Percentiles rank a stretch among this genome's conserved stretches.
Conservation (phyloP, 1,139 yeast genomes). For the Scheffersomyces parashehatae region DNA sequence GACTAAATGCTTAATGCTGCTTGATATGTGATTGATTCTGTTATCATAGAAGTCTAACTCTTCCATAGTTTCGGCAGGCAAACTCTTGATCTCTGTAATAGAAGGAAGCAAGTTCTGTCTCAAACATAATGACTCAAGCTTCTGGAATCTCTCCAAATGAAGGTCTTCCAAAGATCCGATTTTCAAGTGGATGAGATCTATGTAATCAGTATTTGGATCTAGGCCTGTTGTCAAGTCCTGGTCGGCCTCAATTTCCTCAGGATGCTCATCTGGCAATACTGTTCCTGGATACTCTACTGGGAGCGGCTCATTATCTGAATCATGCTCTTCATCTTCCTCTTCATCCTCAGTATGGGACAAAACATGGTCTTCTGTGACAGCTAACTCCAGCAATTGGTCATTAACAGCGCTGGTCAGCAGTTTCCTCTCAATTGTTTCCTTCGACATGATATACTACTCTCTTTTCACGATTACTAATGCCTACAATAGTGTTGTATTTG, state of each 20-base stretch:
- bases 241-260: constrained; percentile 46
- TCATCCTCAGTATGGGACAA: constrained; percentile 17
- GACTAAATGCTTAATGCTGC: constrained; percentile 59
- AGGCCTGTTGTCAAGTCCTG: constrained; percentile 63
- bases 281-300: constrained; percentile 48
- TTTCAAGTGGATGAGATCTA: constrained; percentile 81
- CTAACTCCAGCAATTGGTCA: constrained; percentile 1
- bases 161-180: constrained; percentile 68
- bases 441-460: neutral
- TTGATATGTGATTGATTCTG: constrained; percentile 81
- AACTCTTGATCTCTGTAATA: constrained; percentile 65
- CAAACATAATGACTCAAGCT: constrained; percentile 64
- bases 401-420: constrained; percentile 8
- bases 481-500: too few relatives aligned
- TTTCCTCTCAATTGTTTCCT: constrained; percentile 4
- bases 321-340: constrained; percentile 25
- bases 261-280: constrained; percentile 57
- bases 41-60: constrained; percentile 93
- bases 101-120: constrained; percentile 83
- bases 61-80: constrained; percentile 56
- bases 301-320: constrained; percentile 29
- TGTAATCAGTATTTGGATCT: constrained; percentile 61
- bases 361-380: constrained; percentile 3
- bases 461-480: too few relatives aligned
- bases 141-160: constrained; percentile 56